Percentiles rank a stretch among this genome's conserved stretches.
Evolutionary conservation across 176 grass and related monocot genomes (phyloP).

Genomic region (Oropetium thomaeum): DNA sequence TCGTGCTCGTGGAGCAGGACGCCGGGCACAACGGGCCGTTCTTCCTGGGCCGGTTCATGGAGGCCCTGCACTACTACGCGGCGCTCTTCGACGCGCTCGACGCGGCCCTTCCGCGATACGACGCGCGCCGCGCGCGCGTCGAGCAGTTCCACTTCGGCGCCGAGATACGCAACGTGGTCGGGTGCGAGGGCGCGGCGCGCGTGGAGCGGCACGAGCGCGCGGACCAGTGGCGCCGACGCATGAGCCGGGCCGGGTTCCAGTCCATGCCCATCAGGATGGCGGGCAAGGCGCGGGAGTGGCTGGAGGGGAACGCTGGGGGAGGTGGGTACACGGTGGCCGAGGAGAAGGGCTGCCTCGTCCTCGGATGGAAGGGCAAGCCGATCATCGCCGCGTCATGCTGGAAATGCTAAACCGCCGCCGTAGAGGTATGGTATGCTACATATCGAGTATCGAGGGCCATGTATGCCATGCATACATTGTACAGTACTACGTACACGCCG

Average conservation of each 20-base stretch:
- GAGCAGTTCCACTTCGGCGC: slow-evolving; percentile 74
- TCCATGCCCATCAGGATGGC: slow-evolving; percentile 55
- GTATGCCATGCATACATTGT: neutral
- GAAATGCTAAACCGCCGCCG: slow-evolving; percentile 44
- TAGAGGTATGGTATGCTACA: no score
- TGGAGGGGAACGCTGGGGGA: slow-evolving; percentile 35
- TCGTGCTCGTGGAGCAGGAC: slow-evolving; percentile 74
- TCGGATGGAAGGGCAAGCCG: slow-evolving; percentile 72
- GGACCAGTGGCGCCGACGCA: slow-evolving; percentile 72
- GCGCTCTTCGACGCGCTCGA: slow-evolving; percentile 73
- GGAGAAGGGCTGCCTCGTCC: slow-evolving; percentile 63
- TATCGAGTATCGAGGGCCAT: neutral
- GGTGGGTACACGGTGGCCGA: slow-evolving; percentile 64
- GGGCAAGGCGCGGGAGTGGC: slow-evolving; percentile 52
- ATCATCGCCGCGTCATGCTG: slow-evolving; percentile 62
- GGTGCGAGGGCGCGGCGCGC: slow-evolving; percentile 72
- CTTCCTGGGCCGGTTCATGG: slow-evolving; percentile 77
- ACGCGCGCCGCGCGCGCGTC: slow-evolving; percentile 45
- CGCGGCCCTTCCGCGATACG: slow-evolving; percentile 59
- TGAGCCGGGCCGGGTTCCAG: slow-evolving; percentile 75
- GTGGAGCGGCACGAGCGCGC: slow-evolving; percentile 77
- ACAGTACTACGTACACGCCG: neutral
- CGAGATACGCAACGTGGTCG: slow-evolving; percentile 77
- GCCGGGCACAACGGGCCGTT: slow-evolving; percentile 69
- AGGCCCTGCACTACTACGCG: slow-evolving; percentile 78